phyloP scores from a whole-genome alignment of 192 early-diverging fungal species.

The Coemansia sp. region DNA sequence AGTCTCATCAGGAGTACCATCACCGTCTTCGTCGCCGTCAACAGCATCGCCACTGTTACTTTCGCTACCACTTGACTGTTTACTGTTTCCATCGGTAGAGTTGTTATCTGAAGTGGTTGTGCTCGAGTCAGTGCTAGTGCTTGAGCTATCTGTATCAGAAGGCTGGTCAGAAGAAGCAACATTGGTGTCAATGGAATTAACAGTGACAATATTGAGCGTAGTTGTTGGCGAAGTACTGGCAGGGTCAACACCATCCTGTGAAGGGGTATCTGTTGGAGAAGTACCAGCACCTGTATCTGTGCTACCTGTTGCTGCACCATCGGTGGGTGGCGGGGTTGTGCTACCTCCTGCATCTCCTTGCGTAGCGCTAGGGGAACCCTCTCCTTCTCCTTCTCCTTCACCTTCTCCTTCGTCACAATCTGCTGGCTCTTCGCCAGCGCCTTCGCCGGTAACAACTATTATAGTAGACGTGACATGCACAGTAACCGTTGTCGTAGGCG shows the following conservation, averaged over 20 bases:
- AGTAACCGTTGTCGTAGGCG: constrained; percentile 6
- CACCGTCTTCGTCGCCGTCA: not conserved
- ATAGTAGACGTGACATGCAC: constrained; percentile 7
- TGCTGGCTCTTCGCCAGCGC: not conserved
- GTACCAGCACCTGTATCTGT: not conserved
- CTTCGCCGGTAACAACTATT: not conserved
- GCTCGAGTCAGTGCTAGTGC: not conserved
- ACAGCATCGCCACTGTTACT: not conserved
- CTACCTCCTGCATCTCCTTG: not conserved
- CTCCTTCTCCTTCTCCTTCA: not conserved
- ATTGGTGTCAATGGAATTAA: not conserved
- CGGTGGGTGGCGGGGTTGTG: not conserved
- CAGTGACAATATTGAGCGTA: constrained; percentile 13
- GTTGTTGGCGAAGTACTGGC: not conserved
- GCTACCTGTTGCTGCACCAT: not conserved
- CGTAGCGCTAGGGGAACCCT: not conserved
- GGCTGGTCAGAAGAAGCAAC: not conserved
- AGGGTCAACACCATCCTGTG: not conserved
- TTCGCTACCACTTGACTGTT: not conserved
- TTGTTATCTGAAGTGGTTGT: no score
- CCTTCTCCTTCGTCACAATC: not conserved
- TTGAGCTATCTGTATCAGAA: not conserved
- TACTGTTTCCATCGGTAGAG: not conserved
- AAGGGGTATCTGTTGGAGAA: not conserved
- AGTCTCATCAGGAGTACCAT: not conserved